Evolutionary conservation across 768 basidiomycete genomes (phyloP), one percentile per base, ranked within the genome.

Genomic region (Psilocybe cyanescens): DNA sequence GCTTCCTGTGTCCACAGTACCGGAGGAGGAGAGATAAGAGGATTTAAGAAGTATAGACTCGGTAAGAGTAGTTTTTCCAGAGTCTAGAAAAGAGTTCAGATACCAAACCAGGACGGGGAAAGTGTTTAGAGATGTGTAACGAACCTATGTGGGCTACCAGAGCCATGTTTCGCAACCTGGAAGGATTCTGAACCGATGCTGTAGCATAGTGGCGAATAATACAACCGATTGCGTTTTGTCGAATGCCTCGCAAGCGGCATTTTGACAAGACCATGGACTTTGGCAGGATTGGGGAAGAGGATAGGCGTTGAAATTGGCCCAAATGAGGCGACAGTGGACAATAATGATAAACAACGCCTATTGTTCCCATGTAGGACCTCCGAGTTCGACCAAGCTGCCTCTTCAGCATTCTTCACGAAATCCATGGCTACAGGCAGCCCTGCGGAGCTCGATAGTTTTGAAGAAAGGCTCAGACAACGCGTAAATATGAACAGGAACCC

Each of bases 101-200:
- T 2, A 47, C 24, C 24, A 24, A 24, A 24, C 24, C 24, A 24
- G 24, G 54, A 55, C 60, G 41, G 28, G 51, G 55, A 58, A 59
- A 50, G 45, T 31, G 8, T 11, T 4, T 24, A 24, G n/a, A 35
- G 44, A 39, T 12, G 51, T 14, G 33, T 31, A 3, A 67, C 84
- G 31, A 46, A 92, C 92, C 92, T 53, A 95, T 94, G 70, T 95
- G 93, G 46, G 93, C 93, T n/a, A 94, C 90, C 2, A 95, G 80
- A 14, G 93, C 93, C 72, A 95, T 88, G 68, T 94, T 95, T 46
- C 93, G 83, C 39, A 87, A 58, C 66, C 78, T 81, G 11, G 77
- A 74, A 8, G 82, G 73, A 60, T 82, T 80, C 68, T 78, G 54
- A 44, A 31, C 39, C 1, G 64, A 58, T n/a, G 57, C 64, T 24